Conservation (phyloP, 1,284 basidiomycete species). For the Hortiboletus rubellus region DNA sequence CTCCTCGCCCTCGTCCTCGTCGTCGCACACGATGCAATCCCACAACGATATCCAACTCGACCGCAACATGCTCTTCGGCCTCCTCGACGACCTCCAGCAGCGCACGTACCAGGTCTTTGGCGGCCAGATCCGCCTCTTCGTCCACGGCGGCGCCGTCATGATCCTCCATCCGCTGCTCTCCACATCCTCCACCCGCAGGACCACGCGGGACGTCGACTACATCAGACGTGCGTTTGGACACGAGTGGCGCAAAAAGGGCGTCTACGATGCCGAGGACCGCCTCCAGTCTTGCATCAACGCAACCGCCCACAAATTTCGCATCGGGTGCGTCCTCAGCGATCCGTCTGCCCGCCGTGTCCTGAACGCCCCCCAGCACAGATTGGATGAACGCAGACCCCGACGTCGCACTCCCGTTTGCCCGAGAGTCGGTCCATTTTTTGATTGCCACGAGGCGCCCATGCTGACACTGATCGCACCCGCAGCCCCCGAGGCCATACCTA, state of each 20-base stretch:
- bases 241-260: constrained; percentile 50
- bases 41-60: constrained; percentile 43
- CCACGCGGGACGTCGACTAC: constrained; percentile 66
- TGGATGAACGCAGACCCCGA: constrained; percentile 76
- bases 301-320: constrained; percentile 48
- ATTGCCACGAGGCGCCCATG: constrained; percentile 5
- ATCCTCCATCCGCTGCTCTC: constrained; percentile 54
- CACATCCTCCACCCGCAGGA: constrained; percentile 43
- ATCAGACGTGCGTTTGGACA: constrained; percentile 56
- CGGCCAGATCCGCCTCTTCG: constrained; percentile 52
- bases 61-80: constrained; percentile 37
- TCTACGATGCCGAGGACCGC: constrained; percentile 50
- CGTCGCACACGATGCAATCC: constrained; percentile 16
- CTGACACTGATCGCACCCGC: constrained; percentile 6
- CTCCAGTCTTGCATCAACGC: constrained; percentile 55
- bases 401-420: constrained; percentile 59
- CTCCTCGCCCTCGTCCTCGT: no score
- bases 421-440: constrained; percentile 47
- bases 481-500: constrained; percentile 44
- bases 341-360: neutral
- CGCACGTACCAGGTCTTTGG: constrained; percentile 46
- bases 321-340: constrained; percentile 41
- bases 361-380: constrained; percentile 40
- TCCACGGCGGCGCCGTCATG: constrained; percentile 71
- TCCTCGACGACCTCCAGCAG: constrained; percentile 52